These are phyloP conservation scores for Halophytophthora polymorphica DNA, from an alignment of 352 stramenopile genomes.

Conservation along the genomic window DNA sequence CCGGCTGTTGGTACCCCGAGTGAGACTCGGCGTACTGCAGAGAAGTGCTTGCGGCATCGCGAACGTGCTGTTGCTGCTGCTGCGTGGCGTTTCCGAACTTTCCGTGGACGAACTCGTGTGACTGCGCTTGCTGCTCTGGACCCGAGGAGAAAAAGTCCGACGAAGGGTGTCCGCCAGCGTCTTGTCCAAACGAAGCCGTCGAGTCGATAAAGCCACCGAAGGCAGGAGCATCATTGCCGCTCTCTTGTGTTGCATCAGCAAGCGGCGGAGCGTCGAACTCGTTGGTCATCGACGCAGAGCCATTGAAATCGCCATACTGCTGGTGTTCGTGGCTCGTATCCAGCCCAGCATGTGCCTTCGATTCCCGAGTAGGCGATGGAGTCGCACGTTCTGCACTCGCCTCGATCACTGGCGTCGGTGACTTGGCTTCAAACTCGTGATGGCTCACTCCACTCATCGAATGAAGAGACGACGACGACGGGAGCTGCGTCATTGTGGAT, in stretches of 20 bases:
- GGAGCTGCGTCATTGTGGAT: slow-evolving; percentile 1
- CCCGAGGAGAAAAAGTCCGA: slow-evolving; percentile 44
- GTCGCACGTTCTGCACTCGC: slow-evolving; percentile 1
- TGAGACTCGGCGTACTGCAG: slow-evolving; percentile 12
- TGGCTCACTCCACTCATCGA: slow-evolving; percentile 5
- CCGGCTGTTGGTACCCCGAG: slow-evolving; percentile 7
- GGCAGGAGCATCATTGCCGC: slow-evolving; percentile 9
- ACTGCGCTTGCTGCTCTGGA: slow-evolving; percentile 17
- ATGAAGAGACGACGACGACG: not conserved
- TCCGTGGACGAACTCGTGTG: slow-evolving; percentile 13
- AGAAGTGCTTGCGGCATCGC: slow-evolving; percentile 6
- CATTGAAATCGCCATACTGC: slow-evolving; percentile 3
- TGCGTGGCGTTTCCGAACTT: slow-evolving; percentile 2
- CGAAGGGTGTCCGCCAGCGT: slow-evolving; percentile 9
- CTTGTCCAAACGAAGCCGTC: slow-evolving; percentile 10
- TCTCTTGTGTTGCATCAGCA: slow-evolving; percentile 1
- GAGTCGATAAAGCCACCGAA: slow-evolving; percentile 26
- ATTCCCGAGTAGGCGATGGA: not conserved
- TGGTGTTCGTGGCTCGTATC: slow-evolving; percentile 10
- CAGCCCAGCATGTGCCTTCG: not conserved
- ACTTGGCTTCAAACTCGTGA: slow-evolving; percentile 6
- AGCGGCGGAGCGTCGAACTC: not conserved
- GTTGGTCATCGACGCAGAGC: not conserved
- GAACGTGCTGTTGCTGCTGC: slow-evolving; percentile 1
- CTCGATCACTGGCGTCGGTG: not conserved